Percentiles rank a stretch among this genome's conserved stretches.
These are phyloP conservation scores for Apodospora peruviana DNA, from an alignment of 495 filamentous ascomycete species.

Conservation along the genomic window DNA sequence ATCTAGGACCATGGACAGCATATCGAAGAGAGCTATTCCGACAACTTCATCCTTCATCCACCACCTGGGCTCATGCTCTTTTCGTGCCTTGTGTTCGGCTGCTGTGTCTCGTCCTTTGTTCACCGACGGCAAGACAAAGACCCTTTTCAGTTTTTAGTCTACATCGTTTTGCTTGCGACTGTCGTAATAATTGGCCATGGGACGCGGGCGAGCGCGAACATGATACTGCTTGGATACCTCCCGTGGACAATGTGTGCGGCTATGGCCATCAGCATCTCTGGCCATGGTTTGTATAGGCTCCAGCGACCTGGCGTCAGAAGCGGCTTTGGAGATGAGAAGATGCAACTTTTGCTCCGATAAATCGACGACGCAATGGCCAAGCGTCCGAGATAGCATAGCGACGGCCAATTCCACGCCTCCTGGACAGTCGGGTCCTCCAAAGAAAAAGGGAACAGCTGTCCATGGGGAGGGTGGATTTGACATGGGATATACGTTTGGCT, in stretches of 20 bases:
- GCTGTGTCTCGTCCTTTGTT: conserved; percentile 39
- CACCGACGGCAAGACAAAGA: conserved; percentile 38
- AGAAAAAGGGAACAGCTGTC: too few species aligned
- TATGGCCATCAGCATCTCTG: conserved; percentile 32
- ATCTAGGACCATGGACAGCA: conserved; percentile 3
- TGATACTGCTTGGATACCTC: conserved; percentile 37
- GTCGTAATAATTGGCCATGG: conserved; percentile 26
- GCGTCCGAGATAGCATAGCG: background rate
- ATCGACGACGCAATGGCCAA: background rate
- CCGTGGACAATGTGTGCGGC: conserved; percentile 38
- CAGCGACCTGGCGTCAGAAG: background rate
- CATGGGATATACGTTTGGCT: background rate
- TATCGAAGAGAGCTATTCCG: background rate
- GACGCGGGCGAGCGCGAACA: conserved; percentile 25
- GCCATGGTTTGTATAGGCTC: conserved; percentile 11
- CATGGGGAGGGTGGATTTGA: too few species aligned
- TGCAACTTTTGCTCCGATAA: conserved; percentile 5
- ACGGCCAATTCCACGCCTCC: background rate
- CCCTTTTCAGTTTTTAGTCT: conserved; percentile 32
- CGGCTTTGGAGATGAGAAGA: conserved; percentile 11
- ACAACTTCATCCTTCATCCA: conserved; percentile 22
- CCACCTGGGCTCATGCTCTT: conserved; percentile 34
- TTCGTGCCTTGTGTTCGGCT: conserved; percentile 41
- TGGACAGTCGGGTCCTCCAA: too few species aligned
- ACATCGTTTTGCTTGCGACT: conserved; percentile 24